Evolutionary conservation across 2,329 filamentous ascomycete species (phyloP), one percentile per base, ranked within the genome.

Genomic region (Fusarium albosuccineum): DNA sequence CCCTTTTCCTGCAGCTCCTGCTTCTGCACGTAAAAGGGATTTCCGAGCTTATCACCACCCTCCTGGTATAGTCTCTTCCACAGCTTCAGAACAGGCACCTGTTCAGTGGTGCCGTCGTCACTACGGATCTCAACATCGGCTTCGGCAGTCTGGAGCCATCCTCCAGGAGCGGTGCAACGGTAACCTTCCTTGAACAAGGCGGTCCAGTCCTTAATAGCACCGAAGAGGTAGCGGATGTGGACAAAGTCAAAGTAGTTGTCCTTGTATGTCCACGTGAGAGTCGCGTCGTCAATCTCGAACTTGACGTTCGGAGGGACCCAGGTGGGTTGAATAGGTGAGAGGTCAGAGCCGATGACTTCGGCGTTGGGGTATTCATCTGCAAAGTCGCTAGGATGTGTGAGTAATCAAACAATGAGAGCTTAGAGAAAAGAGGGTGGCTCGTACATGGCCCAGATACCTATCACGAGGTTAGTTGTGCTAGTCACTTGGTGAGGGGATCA

Each of bases 361-460:
- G 68, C 60, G 17, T 67, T 51, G 4, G 57, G 68, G 1, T 67
- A 70, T 29, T 70, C 60, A 17, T 71, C 68, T 7, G 68, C 68
- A 44, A 71, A 71, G 13, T 71, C 68, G 26, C 68, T 71, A 1
- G 2, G 0, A 2, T 14, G 3, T 41, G 50, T 59, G 2, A 62
- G 55, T 6, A 4, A 6, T 33, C 3, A 6, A 6, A 14, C 6
- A 16, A 13, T 1, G 6, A 5, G 14, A 17, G 10, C 3, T 14
- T 1, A 5, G n/a, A 8, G 3, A 2, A 4, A 2, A 5, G n/a
- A 14, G 2, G n/a, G 16, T 8, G 22, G 7, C 3, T 50, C 53
- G 36, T 60, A 72, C 70, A 72, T 72, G 10, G 70, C 70, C 70
- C 70, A 72, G 26, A 72, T 72, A 16, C 70, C 70, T 5, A 4